Evolutionary conservation across 2,329 filamentous ascomycete species (phyloP), one percentile per base, ranked within the genome.

Genomic region (Neopestalotiopsis sp.): DNA sequence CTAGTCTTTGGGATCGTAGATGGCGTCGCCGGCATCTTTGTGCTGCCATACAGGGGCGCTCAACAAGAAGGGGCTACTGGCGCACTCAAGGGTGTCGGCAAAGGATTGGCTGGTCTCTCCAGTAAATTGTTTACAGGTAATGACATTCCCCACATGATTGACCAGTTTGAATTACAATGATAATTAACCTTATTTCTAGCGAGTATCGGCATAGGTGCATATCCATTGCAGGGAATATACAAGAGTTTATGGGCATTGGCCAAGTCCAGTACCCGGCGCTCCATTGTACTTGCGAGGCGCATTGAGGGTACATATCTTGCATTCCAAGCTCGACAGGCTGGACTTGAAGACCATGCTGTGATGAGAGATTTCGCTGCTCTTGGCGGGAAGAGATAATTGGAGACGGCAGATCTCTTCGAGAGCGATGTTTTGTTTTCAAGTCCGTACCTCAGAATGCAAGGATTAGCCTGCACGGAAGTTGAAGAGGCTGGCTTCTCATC

Each of bases 1-100:
- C 78, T 85, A 52, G 72, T 79, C 0, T 80, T 81, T 65, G 84
- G 84, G 17, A 73, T 85, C 20, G 79, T 77, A 64, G 83, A 85
- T 64, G 84, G 83, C n/a, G 72, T 84, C 2, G 80, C 80, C 0
- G 84, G 83, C 0, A 70, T 86, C 2, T 78, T 83, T 38, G 78
- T 75, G 45, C 79, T 84, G 45, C 84, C 84, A 0, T 78, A 79
- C 59, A 74, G 77, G 10, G 83, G 82, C 1, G 81, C 80, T 7
- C 78, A 79, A 45, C 74, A 81, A 4, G 76, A 77, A 24, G 84
- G 84, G 4, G 71, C 80, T 1, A 34, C 82, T 4, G 84, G 83
- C 1, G 78, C 78, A 24, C 71, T 81, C 1, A 79, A 80, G 69
- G 84, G 84, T 6, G 69, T 84, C 0, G 83, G 81, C 1, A 81